A percentile compares a stretch with the other conserved stretches of the same genome.
These are phyloP conservation scores for Pochonia chlamydosporia DNA, from an alignment of 2,329 filamentous ascomycete species.

Conservation along the genomic window DNA sequence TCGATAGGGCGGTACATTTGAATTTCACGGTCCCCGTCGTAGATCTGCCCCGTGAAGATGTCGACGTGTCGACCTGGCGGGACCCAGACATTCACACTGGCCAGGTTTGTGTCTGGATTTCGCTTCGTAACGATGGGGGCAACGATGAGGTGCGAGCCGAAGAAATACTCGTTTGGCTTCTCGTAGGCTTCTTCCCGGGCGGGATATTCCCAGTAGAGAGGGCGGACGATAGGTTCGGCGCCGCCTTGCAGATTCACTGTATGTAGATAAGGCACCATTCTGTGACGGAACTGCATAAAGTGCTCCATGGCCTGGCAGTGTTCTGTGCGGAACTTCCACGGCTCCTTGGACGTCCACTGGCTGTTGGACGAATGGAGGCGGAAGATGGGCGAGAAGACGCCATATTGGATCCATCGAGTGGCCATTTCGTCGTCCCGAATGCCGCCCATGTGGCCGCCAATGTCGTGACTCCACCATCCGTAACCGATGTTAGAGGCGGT, in stretches of 20 bases:
- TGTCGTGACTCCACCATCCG: slow-evolving; percentile 64
- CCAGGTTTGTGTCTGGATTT: slow-evolving; percentile 38
- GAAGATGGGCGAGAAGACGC: slow-evolving; percentile 55
- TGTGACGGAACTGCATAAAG: slow-evolving; percentile 48
- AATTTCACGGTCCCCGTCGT: slow-evolving; percentile 49
- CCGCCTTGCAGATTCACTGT: slow-evolving; percentile 45
- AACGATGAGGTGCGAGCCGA: slow-evolving; percentile 50
- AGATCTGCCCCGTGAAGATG: slow-evolving; percentile 50
- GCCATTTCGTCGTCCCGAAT: slow-evolving; percentile 52
- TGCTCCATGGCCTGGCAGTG: slow-evolving; percentile 38
- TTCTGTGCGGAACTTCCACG: slow-evolving; percentile 44
- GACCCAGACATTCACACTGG: slow-evolving; percentile 47
- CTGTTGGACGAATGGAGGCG: slow-evolving; percentile 54
- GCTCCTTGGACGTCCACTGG: slow-evolving; percentile 54
- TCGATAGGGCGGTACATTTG: slow-evolving; percentile 42
- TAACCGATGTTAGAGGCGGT: slow-evolving; percentile 62
- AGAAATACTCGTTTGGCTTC: slow-evolving; percentile 52
- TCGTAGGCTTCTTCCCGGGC: slow-evolving; percentile 45
- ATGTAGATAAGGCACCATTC: slow-evolving; percentile 54
- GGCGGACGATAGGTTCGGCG: slow-evolving; percentile 48
- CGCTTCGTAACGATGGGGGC: slow-evolving; percentile 48
- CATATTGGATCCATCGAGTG: slow-evolving; percentile 57
- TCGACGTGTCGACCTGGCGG: slow-evolving; percentile 50
- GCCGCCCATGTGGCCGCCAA: slow-evolving; percentile 56
- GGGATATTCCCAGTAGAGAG: slow-evolving; percentile 57